Conservation (phyloP, 1,284 basidiomycete genomes). For the Trametes polyzona region DNA sequence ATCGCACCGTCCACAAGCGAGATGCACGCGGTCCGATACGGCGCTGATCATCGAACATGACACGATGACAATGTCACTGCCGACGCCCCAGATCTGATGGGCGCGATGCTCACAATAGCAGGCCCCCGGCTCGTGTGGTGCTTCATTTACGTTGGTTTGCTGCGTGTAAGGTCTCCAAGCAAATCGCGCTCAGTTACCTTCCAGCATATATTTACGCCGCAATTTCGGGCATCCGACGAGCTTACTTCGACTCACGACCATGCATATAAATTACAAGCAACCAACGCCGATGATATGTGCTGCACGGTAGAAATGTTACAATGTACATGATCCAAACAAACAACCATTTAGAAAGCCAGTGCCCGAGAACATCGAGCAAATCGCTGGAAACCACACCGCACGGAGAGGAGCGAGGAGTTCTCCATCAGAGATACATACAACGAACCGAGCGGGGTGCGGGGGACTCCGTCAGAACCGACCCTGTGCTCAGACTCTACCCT, state of each 20-base stretch:
- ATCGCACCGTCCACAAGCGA: not conserved
- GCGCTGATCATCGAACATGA: not conserved
- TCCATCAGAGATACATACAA: not conserved
- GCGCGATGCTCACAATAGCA: not conserved
- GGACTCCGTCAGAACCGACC: too few relatives aligned
- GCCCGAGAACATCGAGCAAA: not conserved
- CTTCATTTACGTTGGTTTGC: too few relatives aligned
- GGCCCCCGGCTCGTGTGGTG: not conserved
- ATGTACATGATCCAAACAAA: constrained; percentile 4
- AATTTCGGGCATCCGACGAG: too few relatives aligned
- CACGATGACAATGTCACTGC: not conserved
- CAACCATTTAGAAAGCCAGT: not conserved
- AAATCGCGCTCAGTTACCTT: too few relatives aligned
- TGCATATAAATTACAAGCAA: not conserved
- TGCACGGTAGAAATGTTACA: not conserved
- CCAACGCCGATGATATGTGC: not conserved
- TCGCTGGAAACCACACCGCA: not conserved
- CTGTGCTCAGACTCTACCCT: constrained; percentile 7
- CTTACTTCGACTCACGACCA: not conserved
- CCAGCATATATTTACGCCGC: not conserved
- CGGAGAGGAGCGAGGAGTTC: not conserved
- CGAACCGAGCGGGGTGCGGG: not conserved
- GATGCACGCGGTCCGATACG: constrained; percentile 7
- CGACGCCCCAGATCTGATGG: constrained; percentile 8
- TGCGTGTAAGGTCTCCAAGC: too few relatives aligned